phyloP scores from a whole-genome alignment of 2,329 filamentous ascomycete species.

The Colletotrichum higginsianum region DNA sequence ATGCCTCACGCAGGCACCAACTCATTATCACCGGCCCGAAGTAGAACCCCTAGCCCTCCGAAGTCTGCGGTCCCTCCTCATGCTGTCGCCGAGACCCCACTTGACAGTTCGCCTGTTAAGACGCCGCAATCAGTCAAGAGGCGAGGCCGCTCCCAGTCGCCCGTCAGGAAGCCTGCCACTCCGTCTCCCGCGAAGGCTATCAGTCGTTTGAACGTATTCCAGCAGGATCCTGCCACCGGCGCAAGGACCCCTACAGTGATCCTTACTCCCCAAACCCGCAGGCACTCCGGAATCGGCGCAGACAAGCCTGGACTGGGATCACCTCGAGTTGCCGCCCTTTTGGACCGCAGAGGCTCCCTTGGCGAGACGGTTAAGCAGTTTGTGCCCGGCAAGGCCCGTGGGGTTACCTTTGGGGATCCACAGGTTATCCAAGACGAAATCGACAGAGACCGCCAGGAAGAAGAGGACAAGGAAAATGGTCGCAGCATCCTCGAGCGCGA shows the following conservation, averaged over 20 bases:
- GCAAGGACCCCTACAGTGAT: slow-evolving; percentile 74
- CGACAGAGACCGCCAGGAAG: slow-evolving; percentile 73
- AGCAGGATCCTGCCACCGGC: slow-evolving; percentile 67
- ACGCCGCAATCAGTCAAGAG: slow-evolving; percentile 41
- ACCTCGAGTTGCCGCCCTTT: slow-evolving; percentile 78
- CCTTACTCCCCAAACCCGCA: slow-evolving; percentile 72
- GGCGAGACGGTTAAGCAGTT: slow-evolving; percentile 77
- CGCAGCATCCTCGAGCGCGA: slow-evolving; percentile 70
- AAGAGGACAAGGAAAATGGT: slow-evolving; percentile 73
- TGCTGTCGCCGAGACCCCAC: slow-evolving; percentile 18
- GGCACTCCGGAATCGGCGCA: slow-evolving; percentile 77
- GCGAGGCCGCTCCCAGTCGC: slow-evolving; percentile 38
- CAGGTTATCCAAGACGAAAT: slow-evolving; percentile 73
- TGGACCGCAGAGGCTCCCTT: slow-evolving; percentile 80
- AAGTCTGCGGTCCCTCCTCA: slow-evolving; percentile 37
- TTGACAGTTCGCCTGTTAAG: slow-evolving; percentile 47
- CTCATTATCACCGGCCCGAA: slow-evolving; percentile 45
- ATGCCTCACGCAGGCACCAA: slow-evolving; percentile 60
- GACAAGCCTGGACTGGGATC: slow-evolving; percentile 82
- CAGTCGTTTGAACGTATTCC: slow-evolving; percentile 60
- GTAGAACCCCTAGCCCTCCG: slow-evolving; percentile 40
- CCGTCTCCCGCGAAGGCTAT: slow-evolving; percentile 48
- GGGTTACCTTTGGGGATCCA: slow-evolving; percentile 77
- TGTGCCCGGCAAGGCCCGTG: slow-evolving; percentile 64
- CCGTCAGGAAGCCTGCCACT: slow-evolving; percentile 49